Evolutionary conservation across 805 yeast genomes (phyloP).

Genomic region (Starmerella cellae): DNA sequence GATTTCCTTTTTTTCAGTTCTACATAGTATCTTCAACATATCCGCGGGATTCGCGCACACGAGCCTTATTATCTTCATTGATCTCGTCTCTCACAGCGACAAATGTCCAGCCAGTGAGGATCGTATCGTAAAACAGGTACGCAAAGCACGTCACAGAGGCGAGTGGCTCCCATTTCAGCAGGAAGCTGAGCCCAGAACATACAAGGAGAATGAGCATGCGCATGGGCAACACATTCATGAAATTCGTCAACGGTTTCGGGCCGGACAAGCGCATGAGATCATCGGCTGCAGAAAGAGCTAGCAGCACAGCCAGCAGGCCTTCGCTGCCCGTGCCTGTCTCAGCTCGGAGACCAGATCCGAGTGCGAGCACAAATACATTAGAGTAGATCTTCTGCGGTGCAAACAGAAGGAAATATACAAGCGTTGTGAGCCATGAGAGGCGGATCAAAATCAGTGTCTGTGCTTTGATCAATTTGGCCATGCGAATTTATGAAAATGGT

Average conservation of each 20-base stretch:
- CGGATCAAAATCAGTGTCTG: slow-evolving; percentile 10
- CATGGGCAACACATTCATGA: slow-evolving; percentile 23
- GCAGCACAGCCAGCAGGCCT: slow-evolving; percentile 24
- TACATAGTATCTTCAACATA: no score
- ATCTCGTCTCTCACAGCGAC: slow-evolving; percentile 26
- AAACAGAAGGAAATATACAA: slow-evolving; percentile 23
- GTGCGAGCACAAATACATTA: slow-evolving; percentile 21
- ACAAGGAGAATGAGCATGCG: slow-evolving; percentile 23
- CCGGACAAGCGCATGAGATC: slow-evolving; percentile 23
- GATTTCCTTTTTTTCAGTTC: no score
- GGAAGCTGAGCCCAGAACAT: slow-evolving; percentile 20
- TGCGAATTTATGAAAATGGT: no score
- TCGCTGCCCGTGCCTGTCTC: slow-evolving; percentile 20
- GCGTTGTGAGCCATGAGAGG: slow-evolving; percentile 20
- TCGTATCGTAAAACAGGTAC: slow-evolving; percentile 24
- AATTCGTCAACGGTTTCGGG: slow-evolving; percentile 17
- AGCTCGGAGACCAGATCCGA: slow-evolving; percentile 20
- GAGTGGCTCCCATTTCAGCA: slow-evolving; percentile 17
- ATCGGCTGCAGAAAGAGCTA: slow-evolving; percentile 20
- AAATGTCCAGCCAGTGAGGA: slow-evolving; percentile 25
- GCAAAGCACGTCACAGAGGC: slow-evolving; percentile 25
- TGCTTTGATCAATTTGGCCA: slow-evolving; percentile 3
- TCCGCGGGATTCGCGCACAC: slow-evolving; percentile 20
- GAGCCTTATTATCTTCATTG: slow-evolving; percentile 23
- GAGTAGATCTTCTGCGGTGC: slow-evolving; percentile 22